Percentiles rank a stretch among this genome's conserved stretches.
phyloP scores from a whole-genome alignment of 2,329 filamentous ascomycete genomes.

The Aspergillus persii region DNA sequence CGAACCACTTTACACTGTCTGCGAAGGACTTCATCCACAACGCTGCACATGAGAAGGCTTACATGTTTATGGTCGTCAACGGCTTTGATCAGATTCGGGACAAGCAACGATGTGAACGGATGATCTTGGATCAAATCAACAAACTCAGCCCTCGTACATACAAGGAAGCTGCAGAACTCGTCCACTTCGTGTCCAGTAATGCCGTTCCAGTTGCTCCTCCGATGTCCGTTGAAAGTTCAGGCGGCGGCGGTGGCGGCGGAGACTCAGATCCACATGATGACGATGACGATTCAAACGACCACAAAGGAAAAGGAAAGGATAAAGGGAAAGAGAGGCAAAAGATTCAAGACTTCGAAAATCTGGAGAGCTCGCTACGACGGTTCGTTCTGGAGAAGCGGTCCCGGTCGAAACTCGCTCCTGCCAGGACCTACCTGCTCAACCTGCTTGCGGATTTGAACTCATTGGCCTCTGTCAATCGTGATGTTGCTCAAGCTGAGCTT shows the following conservation, averaged over 20 bases:
- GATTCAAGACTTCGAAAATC: constrained; percentile 79
- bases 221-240: constrained; percentile 48
- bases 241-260: constrained; percentile 55
- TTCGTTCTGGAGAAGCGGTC: constrained; percentile 97
- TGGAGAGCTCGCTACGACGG: constrained; percentile 83
- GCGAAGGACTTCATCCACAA: constrained; percentile 98
- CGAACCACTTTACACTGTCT: constrained; percentile 95
- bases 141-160: constrained; percentile 86
- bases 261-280: constrained; percentile 50
- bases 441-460: constrained; percentile 82
- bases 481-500: constrained; percentile 81
- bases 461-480: constrained; percentile 80
- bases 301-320: constrained; percentile 65
- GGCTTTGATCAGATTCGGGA: constrained; percentile 93
- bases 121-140: constrained; percentile 86
- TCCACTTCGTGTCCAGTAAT: constrained; percentile 97
- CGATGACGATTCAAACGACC: constrained; percentile 55
- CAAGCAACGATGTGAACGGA: constrained; percentile 84
- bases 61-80: constrained; percentile 98
- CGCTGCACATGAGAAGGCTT: constrained; percentile 93
- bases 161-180: constrained; percentile 88
- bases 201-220: constrained; percentile 73
- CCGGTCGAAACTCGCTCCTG: constrained; percentile 90
- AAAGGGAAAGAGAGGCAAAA: constrained; percentile 91
- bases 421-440: constrained; percentile 92